Evolutionary conservation across 2,329 filamentous ascomycete genomes (phyloP).

Genomic region (Calonectria hongkongensis): DNA sequence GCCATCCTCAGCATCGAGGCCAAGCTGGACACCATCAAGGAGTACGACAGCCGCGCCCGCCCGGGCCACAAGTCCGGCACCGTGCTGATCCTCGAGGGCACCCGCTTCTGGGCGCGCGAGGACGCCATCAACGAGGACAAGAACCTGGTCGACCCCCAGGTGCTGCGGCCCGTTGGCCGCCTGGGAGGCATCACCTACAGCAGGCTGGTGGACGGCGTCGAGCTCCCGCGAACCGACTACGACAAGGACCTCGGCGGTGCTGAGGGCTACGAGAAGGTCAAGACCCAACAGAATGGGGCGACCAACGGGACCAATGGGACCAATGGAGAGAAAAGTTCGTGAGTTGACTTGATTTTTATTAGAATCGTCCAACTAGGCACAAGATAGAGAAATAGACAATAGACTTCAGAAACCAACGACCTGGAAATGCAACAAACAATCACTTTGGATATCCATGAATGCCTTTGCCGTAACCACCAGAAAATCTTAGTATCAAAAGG

Average conservation of each 20-base stretch:
- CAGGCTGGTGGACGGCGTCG: conserved; percentile 80
- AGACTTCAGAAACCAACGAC: conserved; percentile 9
- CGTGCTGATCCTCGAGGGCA: conserved; percentile 86
- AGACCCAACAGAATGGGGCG: conserved; percentile 47
- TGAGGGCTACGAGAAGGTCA: conserved; percentile 74
- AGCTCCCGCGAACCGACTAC: conserved; percentile 80
- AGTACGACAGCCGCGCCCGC: conserved; percentile 83
- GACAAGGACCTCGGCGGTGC: conserved; percentile 70
- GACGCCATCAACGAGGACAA: conserved; percentile 89
- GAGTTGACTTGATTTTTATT: background rate
- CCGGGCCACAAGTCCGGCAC: conserved; percentile 86
- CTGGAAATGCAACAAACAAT: conserved; percentile 2
- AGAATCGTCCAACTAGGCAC: conserved; percentile 6
- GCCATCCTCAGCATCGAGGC: conserved; percentile 89
- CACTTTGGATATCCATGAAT: conserved; percentile 1
- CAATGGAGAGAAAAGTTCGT: background rate
- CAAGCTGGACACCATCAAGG: conserved; percentile 82
- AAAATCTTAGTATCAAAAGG: background rate
- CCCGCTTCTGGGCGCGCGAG: conserved; percentile 91
- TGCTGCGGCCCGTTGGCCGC: conserved; percentile 85
- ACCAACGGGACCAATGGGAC: conserved; percentile 20
- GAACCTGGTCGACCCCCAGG: conserved; percentile 83
- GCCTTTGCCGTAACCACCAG: background rate
- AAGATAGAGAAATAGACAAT: conserved; percentile 21
- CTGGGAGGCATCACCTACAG: conserved; percentile 92